phyloP scores from a whole-genome alignment of 2,329 filamentous ascomycete genomes.

The Aspergillus neoniger region DNA sequence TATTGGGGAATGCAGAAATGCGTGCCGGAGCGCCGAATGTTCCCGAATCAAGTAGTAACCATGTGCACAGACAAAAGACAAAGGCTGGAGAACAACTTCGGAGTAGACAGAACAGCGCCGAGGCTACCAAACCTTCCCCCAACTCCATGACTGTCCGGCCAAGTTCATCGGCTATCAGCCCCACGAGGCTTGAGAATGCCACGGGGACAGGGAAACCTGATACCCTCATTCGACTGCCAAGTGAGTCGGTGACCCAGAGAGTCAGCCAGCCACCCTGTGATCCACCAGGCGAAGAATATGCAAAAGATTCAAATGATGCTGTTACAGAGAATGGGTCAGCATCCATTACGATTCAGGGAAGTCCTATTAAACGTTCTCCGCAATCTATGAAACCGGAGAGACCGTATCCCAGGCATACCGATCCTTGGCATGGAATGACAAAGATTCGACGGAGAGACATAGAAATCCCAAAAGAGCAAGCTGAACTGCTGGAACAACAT shows the following conservation, averaged over 20 bases:
- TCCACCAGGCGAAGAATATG: neutral
- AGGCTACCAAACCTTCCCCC: neutral
- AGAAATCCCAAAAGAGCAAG: constrained; percentile 53
- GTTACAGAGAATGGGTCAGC: neutral
- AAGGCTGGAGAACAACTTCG: neutral
- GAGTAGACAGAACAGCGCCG: neutral
- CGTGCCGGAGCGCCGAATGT: neutral
- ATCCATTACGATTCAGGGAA: neutral
- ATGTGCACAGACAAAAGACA: neutral
- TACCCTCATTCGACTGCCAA: neutral
- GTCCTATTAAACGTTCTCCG: neutral
- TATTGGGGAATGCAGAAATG: constrained; percentile 11
- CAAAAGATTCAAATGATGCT: neutral
- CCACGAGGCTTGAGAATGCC: neutral
- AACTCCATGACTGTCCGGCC: neutral
- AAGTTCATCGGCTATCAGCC: neutral
- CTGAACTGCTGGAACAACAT: constrained; percentile 48
- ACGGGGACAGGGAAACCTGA: neutral
- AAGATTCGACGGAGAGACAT: constrained; percentile 47
- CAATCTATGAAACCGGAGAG: neutral
- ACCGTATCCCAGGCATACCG: neutral
- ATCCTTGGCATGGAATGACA: constrained; percentile 36
- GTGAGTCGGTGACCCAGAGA: too few relatives aligned
- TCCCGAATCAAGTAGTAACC: neutral
- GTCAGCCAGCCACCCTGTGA: too few relatives aligned